A percentile compares a stretch with the other conserved stretches of the same genome.
Evolutionary conservation across 2,329 filamentous ascomycete species (phyloP).

Genomic region (Thermoascus crustaceus): DNA sequence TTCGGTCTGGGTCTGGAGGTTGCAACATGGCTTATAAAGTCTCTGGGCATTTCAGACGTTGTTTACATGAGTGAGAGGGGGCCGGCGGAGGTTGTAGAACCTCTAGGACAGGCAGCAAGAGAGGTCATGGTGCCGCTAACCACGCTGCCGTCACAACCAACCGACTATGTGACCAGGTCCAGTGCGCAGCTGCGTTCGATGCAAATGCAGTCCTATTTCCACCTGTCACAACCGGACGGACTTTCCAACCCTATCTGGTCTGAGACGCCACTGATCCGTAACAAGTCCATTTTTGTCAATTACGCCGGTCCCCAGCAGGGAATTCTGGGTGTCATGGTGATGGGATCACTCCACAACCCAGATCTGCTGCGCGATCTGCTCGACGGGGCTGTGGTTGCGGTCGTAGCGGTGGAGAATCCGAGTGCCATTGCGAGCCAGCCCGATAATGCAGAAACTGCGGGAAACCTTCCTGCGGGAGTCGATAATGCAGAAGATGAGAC

Average conservation of each 20-base stretch:
- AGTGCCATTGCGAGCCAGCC: slow-evolving; percentile 18
- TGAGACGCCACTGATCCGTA: slow-evolving; percentile 36
- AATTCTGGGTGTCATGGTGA: slow-evolving; percentile 45
- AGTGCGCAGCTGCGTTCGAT: slow-evolving; percentile 47
- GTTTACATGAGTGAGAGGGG: slow-evolving; percentile 47
- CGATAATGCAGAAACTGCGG: slow-evolving; percentile 1
- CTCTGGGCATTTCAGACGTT: slow-evolving; percentile 43
- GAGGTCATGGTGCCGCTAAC: slow-evolving; percentile 32
- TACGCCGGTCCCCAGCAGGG: slow-evolving; percentile 40
- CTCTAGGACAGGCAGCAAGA: slow-evolving; percentile 33
- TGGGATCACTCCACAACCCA: slow-evolving; percentile 42
- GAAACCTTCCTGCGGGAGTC: background rate
- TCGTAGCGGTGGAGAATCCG: slow-evolving; percentile 42
- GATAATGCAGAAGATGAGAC: slow-evolving; percentile 7
- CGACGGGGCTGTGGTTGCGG: slow-evolving; percentile 46
- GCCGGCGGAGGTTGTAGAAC: slow-evolving; percentile 34
- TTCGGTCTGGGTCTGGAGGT: slow-evolving; percentile 45
- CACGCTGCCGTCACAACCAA: slow-evolving; percentile 39
- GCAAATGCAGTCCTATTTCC: slow-evolving; percentile 57
- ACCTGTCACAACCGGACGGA: slow-evolving; percentile 29
- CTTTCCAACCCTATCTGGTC: slow-evolving; percentile 36
- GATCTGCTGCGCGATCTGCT: slow-evolving; percentile 44
- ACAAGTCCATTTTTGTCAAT: slow-evolving; percentile 41
- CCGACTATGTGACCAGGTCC: slow-evolving; percentile 38
- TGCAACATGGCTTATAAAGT: slow-evolving; percentile 39